These are phyloP conservation scores for Solanum habrochaites DNA, from an alignment of 257 asterid species.

Conservation along the genomic window DNA sequence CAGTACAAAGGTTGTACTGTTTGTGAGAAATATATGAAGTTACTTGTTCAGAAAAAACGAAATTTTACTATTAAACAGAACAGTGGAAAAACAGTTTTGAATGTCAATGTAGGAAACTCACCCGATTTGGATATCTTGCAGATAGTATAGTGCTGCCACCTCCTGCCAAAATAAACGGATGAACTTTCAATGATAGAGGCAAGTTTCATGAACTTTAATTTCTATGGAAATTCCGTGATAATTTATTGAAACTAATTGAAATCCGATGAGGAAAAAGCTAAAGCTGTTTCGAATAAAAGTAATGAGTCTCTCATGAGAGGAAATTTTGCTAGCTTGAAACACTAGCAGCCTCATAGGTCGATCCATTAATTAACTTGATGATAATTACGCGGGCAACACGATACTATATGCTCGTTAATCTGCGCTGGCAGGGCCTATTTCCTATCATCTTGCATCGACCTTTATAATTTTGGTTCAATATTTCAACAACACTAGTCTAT, in stretches of 20 bases:
- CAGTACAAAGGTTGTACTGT: no score
- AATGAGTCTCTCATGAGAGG: background rate
- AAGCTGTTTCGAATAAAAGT: background rate
- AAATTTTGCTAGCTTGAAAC: background rate
- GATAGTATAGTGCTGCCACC: background rate
- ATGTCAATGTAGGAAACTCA: background rate
- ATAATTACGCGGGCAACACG: background rate
- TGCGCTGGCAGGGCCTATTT: background rate
- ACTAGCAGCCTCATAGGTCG: background rate
- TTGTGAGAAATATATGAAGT: no score
- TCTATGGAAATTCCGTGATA: background rate
- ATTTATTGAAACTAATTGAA: background rate
- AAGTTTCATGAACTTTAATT: background rate
- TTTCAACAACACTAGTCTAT: no score
- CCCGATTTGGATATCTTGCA: background rate
- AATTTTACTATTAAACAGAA: background rate
- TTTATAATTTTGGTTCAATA: background rate
- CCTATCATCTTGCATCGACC: background rate
- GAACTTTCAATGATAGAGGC: background rate
- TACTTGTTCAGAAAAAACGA: background rate
- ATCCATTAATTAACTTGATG: background rate
- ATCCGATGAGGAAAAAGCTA: background rate
- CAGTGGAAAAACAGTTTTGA: background rate
- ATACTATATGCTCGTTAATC: background rate
- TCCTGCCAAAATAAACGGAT: background rate